These are phyloP conservation scores for Cephalotrichum gorgonifer DNA, from an alignment of 2,329 filamentous ascomycete genomes.

Conservation along the genomic window DNA sequence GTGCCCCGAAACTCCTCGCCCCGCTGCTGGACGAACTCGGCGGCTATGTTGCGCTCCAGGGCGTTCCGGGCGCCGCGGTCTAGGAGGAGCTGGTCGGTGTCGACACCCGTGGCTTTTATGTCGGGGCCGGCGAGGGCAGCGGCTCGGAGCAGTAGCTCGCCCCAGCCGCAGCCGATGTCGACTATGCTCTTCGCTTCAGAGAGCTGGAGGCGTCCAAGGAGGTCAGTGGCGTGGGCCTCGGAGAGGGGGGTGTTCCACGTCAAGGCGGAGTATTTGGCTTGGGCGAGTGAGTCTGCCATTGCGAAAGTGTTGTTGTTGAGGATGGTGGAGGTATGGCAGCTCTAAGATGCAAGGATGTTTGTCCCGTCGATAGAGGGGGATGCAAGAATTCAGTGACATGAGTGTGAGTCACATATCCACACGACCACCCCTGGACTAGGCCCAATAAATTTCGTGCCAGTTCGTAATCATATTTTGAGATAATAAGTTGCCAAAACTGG, in stretches of 20 bases:
- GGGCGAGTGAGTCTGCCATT: not conserved
- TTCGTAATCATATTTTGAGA: too few relatives aligned
- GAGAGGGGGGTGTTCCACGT: not conserved
- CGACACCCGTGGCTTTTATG: constrained; percentile 5
- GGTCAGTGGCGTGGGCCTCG: not conserved
- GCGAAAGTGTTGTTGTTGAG: too few relatives aligned
- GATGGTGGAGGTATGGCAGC: not conserved
- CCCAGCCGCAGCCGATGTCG: constrained; percentile 11
- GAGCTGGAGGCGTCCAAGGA: not conserved
- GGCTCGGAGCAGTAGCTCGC: constrained; percentile 9
- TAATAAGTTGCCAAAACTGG: too few relatives aligned
- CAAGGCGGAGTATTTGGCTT: not conserved
- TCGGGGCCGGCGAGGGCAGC: not conserved
- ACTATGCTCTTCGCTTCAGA: constrained; percentile 1
- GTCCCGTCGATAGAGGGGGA: not conserved
- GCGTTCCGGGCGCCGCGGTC: constrained; percentile 1
- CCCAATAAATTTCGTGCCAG: too few relatives aligned
- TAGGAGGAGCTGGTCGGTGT: constrained; percentile 6
- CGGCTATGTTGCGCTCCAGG: not conserved
- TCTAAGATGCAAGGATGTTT: not conserved
- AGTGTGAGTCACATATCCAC: too few relatives aligned
- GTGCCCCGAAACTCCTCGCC: not conserved
- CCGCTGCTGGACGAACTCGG: constrained; percentile 3
- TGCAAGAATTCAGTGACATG: too few relatives aligned
- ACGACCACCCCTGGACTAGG: too few relatives aligned